These are phyloP conservation scores for Coemansia sp. DNA, from an alignment of 192 early-diverging fungal species.

Conservation along the genomic window DNA sequence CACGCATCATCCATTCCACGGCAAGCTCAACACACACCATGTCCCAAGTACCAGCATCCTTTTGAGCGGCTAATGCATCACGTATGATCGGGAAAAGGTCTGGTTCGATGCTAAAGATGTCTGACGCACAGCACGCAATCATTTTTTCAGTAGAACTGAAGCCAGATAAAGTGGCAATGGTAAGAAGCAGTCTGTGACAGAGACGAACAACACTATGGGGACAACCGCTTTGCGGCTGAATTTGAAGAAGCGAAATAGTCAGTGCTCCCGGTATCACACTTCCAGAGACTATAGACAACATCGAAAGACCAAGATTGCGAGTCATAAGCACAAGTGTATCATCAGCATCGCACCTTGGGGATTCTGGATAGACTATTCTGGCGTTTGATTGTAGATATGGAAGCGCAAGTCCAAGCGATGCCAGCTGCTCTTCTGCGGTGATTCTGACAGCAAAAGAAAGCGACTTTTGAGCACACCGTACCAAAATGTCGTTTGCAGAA, in stretches of 20 bases:
- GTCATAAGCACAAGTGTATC: constrained; percentile 37
- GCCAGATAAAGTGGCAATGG: constrained; percentile 15
- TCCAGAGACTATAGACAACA: constrained; percentile 18
- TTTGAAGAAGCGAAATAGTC: constrained; percentile 26
- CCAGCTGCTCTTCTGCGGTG: constrained; percentile 44
- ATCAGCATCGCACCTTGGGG: constrained; percentile 10
- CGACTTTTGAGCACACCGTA: constrained; percentile 24
- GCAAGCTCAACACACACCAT: constrained; percentile 19
- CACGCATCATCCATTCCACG: constrained; percentile 33
- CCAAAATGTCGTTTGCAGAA: constrained; percentile 20
- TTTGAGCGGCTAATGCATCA: constrained; percentile 1
- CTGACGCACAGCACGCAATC: constrained; percentile 15
- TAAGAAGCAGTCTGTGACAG: constrained; percentile 25
- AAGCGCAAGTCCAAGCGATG: constrained; percentile 19
- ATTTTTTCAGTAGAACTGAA: constrained; percentile 12
- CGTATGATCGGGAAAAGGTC: constrained; percentile 14
- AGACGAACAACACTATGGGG: constrained; percentile 12
- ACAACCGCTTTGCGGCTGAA: constrained; percentile 8
- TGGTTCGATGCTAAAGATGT: constrained; percentile 30
- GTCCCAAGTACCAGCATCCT: neutral
- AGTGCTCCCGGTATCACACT: constrained; percentile 31
- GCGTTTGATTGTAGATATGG: constrained; percentile 27
- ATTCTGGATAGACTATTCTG: constrained; percentile 27
- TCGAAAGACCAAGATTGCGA: constrained; percentile 38
- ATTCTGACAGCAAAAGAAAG: constrained; percentile 19